Evolutionary conservation across 2,329 filamentous ascomycete species (phyloP).

Genomic region (Albifimbria verrucaria): DNA sequence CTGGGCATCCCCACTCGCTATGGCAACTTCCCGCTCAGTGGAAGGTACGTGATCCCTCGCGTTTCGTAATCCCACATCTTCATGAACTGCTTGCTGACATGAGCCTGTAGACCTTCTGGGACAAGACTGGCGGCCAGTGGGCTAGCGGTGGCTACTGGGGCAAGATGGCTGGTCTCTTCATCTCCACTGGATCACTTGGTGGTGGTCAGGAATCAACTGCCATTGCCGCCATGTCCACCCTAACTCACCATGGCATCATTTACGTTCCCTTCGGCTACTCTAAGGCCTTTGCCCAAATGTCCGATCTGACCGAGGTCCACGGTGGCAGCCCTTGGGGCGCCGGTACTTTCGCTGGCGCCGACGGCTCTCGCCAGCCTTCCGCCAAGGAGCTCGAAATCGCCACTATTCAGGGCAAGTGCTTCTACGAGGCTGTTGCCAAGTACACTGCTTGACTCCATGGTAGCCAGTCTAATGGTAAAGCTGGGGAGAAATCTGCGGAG

Average conservation of each 20-base stretch:
- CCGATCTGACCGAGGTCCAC: slow-evolving; percentile 74
- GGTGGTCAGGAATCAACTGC: slow-evolving; percentile 93
- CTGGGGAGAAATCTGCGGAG: slow-evolving; percentile 19
- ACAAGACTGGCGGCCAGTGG: slow-evolving; percentile 87
- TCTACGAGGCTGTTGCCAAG: slow-evolving; percentile 76
- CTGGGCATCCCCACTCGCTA: slow-evolving; percentile 94
- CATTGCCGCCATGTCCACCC: slow-evolving; percentile 76
- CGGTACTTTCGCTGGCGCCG: slow-evolving; percentile 76
- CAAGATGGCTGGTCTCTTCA: slow-evolving; percentile 89
- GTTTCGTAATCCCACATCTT: background rate
- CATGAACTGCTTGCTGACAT: slow-evolving; percentile 2
- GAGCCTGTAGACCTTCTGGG: slow-evolving; percentile 68
- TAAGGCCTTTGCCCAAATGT: slow-evolving; percentile 66
- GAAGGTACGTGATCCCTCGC: slow-evolving; percentile 52
- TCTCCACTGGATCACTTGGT: slow-evolving; percentile 79
- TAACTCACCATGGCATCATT: slow-evolving; percentile 91
- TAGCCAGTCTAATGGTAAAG: slow-evolving; percentile 29
- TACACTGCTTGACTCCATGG: slow-evolving; percentile 76
- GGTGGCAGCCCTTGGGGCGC: slow-evolving; percentile 92
- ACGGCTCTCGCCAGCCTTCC: slow-evolving; percentile 81
- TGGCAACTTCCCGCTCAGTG: slow-evolving; percentile 98
- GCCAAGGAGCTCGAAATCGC: slow-evolving; percentile 76
- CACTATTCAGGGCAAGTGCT: slow-evolving; percentile 76
- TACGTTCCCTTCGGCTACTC: slow-evolving; percentile 95
- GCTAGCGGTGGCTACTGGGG: slow-evolving; percentile 70